Evolutionary conservation across 768 basidiomycete species (phyloP), one percentile per base, ranked within the genome.

Genomic region (Termitomyces sp.): DNA sequence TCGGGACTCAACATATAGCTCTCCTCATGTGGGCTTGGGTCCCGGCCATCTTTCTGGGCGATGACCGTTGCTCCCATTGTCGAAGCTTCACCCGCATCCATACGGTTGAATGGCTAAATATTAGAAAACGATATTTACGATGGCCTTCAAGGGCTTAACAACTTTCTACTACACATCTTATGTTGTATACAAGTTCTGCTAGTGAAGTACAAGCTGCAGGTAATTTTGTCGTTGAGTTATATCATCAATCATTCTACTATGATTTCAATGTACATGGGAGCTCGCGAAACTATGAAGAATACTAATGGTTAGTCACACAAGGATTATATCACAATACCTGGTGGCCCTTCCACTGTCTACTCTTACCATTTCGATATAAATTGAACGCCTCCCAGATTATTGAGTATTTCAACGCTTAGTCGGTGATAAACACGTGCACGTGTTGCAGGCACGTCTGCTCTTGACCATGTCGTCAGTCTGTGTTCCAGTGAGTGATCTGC

Each of bases 1-100:
- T 88, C 60, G 85, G 84, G 26, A 80, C 84, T 28, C 85, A 88
- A 56, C 82, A 88, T 64, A 63, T 88, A 53, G 81, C 82, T 38
- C 64, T 87, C 44, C 61, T 87, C 17, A 66, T 85, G 24, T 75
- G 71, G 9, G 82, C 75, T 10, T 87, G 84, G 85, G 80, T 75
- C 6, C 85, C 85, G 8, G 69, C 71, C 10, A 34, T 87, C 21
- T 63, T 84, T 35, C 81, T 86, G 60, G 77, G 84, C 79, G 53
- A 59, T 74, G 62, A n/a, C 5, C 19, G 19, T 1, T 19, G 14
- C 9, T 22, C 10, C 22, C 19, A 34, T 38, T n/a, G 2, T n/a
- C 30, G 2, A 5, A 24, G 22, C n/a, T 21, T 17, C 28, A 7
- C 28, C 12, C 41, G 21, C 34, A 12, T 38, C 19, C 21, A 30